These are phyloP conservation scores for Xylaria cubensis DNA, from an alignment of 495 filamentous ascomycete species.

Conservation along the genomic window DNA sequence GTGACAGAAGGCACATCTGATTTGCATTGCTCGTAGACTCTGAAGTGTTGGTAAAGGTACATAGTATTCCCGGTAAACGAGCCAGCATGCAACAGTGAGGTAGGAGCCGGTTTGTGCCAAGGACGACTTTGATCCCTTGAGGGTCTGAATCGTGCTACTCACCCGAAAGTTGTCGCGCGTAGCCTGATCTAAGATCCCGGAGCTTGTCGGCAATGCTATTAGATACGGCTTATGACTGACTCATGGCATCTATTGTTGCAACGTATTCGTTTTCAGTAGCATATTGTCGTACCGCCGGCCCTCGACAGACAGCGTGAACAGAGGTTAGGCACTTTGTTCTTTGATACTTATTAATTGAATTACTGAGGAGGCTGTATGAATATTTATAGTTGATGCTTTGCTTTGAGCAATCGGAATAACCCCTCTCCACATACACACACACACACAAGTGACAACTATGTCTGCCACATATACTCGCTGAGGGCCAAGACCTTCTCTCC, in stretches of 20 bases:
- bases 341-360: not conserved
- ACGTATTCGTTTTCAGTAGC: not conserved
- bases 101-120: too few relatives aligned
- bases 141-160: too few relatives aligned
- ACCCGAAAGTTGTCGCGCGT: too few relatives aligned
- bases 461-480: constrained; percentile 82
- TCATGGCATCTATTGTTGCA: not conserved
- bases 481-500: constrained; percentile 76
- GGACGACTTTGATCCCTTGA: too few relatives aligned
- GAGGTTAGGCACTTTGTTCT: not conserved
- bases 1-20: too few relatives aligned
- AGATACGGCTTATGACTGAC: too few relatives aligned
- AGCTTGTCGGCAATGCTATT: too few relatives aligned
- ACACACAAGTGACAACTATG: not conserved
- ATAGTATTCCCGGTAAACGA: too few relatives aligned
- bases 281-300: not conserved
- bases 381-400: not conserved
- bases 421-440: not conserved
- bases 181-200: too few relatives aligned
- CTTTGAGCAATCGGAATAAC: not conserved
- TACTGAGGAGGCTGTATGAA: not conserved
- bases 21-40: too few relatives aligned
- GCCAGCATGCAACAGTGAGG: too few relatives aligned
- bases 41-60: too few relatives aligned
- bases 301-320: not conserved